Conservation (phyloP, 2,329 filamentous ascomycete species). For the Calonectria crousiana region DNA sequence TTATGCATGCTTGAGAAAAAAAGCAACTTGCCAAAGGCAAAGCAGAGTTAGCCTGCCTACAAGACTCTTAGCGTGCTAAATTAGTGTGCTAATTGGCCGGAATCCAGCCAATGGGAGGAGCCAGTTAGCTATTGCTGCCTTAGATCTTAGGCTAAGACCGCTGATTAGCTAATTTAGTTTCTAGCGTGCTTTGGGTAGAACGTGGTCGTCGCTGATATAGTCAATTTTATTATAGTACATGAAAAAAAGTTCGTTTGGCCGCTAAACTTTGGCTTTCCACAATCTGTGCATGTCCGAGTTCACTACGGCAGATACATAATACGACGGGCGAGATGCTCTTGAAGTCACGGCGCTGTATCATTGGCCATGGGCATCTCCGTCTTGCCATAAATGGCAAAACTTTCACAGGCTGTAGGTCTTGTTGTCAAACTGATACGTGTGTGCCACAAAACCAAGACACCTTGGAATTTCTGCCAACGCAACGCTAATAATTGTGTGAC, state of each 20-base stretch:
- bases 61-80: constrained; percentile 4
- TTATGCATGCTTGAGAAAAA: background rate
- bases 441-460: background rate
- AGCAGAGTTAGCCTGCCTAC: background rate
- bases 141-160: background rate
- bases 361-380: background rate
- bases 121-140: background rate
- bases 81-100: background rate
- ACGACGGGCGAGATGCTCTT: background rate
- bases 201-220: background rate
- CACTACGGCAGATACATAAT: background rate
- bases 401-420: background rate
- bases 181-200: background rate
- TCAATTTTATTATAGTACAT: background rate
- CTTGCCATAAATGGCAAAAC: background rate
- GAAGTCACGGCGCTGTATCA: background rate
- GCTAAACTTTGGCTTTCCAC: background rate
- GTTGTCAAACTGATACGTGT: background rate
- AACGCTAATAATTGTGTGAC: constrained; percentile 2
- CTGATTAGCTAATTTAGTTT: background rate
- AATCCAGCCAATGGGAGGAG: background rate
- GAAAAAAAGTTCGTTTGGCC: background rate
- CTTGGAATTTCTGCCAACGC: too few species aligned
- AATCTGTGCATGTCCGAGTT: background rate
- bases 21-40: background rate